phyloP scores from a whole-genome alignment of 495 filamentous ascomycete species.

The Aspergillus nanangensis region DNA sequence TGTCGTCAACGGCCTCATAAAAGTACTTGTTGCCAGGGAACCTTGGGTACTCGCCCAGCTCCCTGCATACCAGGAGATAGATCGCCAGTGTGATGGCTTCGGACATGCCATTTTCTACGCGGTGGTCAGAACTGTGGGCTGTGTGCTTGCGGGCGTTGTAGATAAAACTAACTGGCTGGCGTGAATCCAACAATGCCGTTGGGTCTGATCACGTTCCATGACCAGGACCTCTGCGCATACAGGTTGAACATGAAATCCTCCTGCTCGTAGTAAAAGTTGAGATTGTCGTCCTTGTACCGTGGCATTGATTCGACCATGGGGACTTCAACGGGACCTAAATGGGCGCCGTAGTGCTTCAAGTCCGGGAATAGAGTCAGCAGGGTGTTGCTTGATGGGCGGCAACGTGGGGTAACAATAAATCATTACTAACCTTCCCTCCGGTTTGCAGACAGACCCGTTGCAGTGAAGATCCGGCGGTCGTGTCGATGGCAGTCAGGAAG shows the following conservation, averaged over 20 bases:
- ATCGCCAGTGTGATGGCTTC: background rate
- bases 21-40: background rate
- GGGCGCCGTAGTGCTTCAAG: conserved; percentile 9
- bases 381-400: no score
- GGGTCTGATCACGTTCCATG: background rate
- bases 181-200: background rate
- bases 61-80: background rate
- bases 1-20: background rate
- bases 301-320: background rate
- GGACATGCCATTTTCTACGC: background rate
- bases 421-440: conserved; percentile 9
- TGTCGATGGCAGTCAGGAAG: conserved; percentile 12
- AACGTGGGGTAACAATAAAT: no score
- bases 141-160: background rate
- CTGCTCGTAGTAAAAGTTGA: background rate
- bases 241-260: background rate
- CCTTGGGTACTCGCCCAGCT: background rate
- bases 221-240: background rate
- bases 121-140: background rate
- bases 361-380: no score
- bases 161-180: background rate
- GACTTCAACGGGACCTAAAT: background rate
- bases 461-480: background rate
- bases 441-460: conserved; percentile 5
- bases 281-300: background rate